These are phyloP conservation scores for Ogataea pilisensis DNA, from an alignment of 805 yeast genomes.

Conservation along the genomic window DNA sequence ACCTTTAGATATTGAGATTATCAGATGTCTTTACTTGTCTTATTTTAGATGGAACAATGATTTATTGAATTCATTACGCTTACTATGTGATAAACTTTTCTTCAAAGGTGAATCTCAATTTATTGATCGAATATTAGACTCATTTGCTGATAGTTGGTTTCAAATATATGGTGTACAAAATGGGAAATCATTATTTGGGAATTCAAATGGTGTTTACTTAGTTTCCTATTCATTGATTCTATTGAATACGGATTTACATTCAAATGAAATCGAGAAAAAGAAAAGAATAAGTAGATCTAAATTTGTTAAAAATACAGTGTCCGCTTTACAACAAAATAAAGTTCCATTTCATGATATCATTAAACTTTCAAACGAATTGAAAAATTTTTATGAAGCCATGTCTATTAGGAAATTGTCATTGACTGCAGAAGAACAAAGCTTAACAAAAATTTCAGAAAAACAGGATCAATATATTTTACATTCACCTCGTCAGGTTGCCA, in stretches of 20 bases:
- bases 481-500: slow-evolving; percentile 2
- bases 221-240: slow-evolving; percentile 68
- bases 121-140: slow-evolving; percentile 67
- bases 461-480: neutral
- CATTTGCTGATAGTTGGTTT: slow-evolving; percentile 63
- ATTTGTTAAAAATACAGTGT: slow-evolving; percentile 47
- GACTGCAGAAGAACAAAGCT: neutral
- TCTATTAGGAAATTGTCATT: slow-evolving; percentile 30
- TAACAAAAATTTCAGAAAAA: neutral
- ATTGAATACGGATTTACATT: slow-evolving; percentile 74
- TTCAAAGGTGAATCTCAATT: slow-evolving; percentile 81
- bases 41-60: slow-evolving; percentile 43
- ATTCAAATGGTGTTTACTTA: slow-evolving; percentile 59
- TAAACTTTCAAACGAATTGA: slow-evolving; percentile 38
- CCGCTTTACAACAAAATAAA: slow-evolving; percentile 37
- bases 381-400: slow-evolving; percentile 41
- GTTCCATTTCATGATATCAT: slow-evolving; percentile 13
- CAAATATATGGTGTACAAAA: slow-evolving; percentile 40
- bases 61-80: slow-evolving; percentile 52
- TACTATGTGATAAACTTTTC: slow-evolving; percentile 61
- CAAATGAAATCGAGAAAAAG: slow-evolving; percentile 37
- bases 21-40: slow-evolving; percentile 43
- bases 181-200: slow-evolving; percentile 34
- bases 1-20: slow-evolving; percentile 33
- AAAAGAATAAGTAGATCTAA: slow-evolving; percentile 37